Conservation (phyloP, 257 asterid genomes). For the Plectranthus barbatus region DNA sequence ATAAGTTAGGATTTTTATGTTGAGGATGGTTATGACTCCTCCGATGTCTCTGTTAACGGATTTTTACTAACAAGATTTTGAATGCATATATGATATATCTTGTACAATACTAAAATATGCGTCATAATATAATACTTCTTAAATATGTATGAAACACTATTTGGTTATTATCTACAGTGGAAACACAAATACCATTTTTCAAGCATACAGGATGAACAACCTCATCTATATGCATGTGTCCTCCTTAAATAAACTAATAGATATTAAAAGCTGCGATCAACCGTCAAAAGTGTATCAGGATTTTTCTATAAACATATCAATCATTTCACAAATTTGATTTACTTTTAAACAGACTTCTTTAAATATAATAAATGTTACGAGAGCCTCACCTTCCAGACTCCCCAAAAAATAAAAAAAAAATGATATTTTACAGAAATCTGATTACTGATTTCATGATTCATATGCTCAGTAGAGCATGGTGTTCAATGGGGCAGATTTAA, state of each 20-base stretch:
- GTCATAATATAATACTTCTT: too few species aligned
- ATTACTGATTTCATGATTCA: neutral
- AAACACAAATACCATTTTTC: neutral
- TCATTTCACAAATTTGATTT: neutral
- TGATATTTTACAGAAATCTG: neutral
- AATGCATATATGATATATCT: neutral
- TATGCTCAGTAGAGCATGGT: conserved; percentile 1
- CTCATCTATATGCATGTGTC: neutral
- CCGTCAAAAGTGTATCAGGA: neutral
- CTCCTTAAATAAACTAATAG: neutral
- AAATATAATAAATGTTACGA: neutral
- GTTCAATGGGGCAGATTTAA: neutral
- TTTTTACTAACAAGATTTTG: neutral
- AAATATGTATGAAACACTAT: neutral
- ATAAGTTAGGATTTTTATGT: neutral
- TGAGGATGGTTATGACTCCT: neutral
- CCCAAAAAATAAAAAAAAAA: neutral
- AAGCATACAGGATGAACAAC: neutral
- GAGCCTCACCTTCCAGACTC: neutral
- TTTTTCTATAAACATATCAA: neutral
- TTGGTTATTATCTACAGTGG: neutral
- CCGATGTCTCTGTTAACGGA: neutral
- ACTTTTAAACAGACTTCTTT: neutral
- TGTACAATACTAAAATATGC: neutral
- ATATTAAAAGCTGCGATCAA: neutral